These are phyloP conservation scores for Talaromyces nanjingensis DNA, from an alignment of 495 filamentous ascomycete species.

Conservation along the genomic window DNA sequence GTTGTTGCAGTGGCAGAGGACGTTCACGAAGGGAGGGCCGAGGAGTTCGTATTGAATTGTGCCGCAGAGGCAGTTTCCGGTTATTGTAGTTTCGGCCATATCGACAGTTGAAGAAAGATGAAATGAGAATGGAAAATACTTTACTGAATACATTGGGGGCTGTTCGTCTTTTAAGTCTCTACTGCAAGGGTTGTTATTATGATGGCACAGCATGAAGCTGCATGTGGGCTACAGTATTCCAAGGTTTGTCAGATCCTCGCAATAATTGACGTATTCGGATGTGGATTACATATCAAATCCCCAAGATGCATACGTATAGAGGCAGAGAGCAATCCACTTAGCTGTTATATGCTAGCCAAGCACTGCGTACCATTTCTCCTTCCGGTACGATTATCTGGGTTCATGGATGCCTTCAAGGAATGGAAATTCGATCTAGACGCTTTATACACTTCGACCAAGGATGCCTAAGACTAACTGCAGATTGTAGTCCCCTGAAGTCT, in stretches of 20 bases:
- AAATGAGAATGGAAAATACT: background rate
- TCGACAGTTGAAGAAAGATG: background rate
- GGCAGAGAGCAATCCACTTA: too few species aligned
- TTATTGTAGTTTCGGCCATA: conserved; percentile 2
- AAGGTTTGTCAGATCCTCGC: background rate
- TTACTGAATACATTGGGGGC: background rate
- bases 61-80: conserved; percentile 14
- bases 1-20: conserved; percentile 15
- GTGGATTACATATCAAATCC: background rate
- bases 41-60: conserved; percentile 12
- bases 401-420: too few species aligned
- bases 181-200: background rate
- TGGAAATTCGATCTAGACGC: too few species aligned
- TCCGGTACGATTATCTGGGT: too few species aligned
- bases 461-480: background rate
- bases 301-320: too few species aligned
- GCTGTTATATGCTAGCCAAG: too few species aligned
- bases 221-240: background rate
- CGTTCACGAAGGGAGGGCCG: conserved; percentile 5
- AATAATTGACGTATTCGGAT: background rate
- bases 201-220: background rate
- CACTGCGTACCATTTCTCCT: too few species aligned
- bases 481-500: background rate
- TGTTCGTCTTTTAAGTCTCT: background rate
- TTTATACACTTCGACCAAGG: too few species aligned